Evolutionary conservation across 805 yeast genomes (phyloP).

Genomic region (Kuraishia borneana): DNA sequence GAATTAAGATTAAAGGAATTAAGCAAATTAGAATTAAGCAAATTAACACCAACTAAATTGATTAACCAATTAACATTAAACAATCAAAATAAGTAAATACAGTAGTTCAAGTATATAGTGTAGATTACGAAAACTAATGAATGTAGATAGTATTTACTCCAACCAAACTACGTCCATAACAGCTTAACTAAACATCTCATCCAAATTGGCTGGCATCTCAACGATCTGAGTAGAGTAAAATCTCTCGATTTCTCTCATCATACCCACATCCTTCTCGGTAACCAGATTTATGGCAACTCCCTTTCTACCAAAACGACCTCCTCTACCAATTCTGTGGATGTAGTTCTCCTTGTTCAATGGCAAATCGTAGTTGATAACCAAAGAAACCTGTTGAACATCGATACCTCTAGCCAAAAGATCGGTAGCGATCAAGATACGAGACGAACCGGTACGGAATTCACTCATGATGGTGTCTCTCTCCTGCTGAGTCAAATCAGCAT

Average conservation of each 20-base stretch:
- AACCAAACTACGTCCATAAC: too few relatives aligned
- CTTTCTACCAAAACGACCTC: conserved; percentile 97
- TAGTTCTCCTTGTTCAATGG: conserved; percentile 92
- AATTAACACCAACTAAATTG: too few relatives aligned
- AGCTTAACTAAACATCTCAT: conserved; percentile 22
- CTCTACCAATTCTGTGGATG: conserved; percentile 95
- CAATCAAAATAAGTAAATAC: too few relatives aligned
- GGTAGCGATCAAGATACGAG: conserved; percentile 90
- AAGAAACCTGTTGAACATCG: conserved; percentile 95
- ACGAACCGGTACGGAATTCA: conserved; percentile 88
- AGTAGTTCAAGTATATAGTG: too few relatives aligned
- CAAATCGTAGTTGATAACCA: conserved; percentile 91
- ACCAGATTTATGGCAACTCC: conserved; percentile 96
- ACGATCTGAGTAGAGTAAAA: conserved; percentile 65
- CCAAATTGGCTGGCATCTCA: conserved; percentile 72
- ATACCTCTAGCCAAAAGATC: conserved; percentile 98
- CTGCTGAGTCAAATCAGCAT: conserved; percentile 92
- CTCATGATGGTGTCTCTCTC: conserved; percentile 93
- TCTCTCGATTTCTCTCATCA: conserved; percentile 64
- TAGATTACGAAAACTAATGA: too few relatives aligned
- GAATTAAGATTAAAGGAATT: too few relatives aligned
- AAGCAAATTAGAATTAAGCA: too few relatives aligned
- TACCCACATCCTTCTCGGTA: conserved; percentile 65
- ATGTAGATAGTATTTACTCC: too few relatives aligned
- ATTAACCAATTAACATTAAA: too few relatives aligned